A percentile compares a stretch with the other conserved stretches of the same genome.
Evolutionary conservation across 495 filamentous ascomycete genomes (phyloP).

Genomic region (Evernia prunastri): DNA sequence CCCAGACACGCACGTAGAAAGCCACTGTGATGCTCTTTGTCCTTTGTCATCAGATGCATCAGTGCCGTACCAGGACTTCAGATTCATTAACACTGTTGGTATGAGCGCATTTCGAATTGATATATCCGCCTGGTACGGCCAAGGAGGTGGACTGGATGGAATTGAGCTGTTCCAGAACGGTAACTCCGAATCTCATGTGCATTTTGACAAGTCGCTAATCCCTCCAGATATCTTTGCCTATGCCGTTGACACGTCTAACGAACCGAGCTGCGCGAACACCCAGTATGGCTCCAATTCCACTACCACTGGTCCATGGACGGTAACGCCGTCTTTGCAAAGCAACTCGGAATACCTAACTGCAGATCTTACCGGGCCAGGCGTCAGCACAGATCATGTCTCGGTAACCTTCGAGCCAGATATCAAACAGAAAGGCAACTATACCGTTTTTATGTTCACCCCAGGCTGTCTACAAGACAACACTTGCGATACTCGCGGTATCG

Average conservation of each 20-base stretch:
- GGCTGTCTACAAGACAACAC: conserved; percentile 76
- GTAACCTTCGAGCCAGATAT: conserved; percentile 80
- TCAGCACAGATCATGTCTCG: conserved; percentile 48
- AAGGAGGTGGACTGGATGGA: conserved; percentile 78
- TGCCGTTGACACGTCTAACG: conserved; percentile 81
- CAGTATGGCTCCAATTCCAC: conserved; percentile 58
- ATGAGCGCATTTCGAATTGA: conserved; percentile 87
- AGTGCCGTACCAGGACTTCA: conserved; percentile 76
- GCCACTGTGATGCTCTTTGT: conserved; percentile 68
- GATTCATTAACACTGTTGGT: conserved; percentile 77
- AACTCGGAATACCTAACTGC: conserved; percentile 72
- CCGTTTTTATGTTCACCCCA: conserved; percentile 81
- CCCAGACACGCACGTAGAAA: conserved; percentile 55
- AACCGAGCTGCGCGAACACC: conserved; percentile 69
- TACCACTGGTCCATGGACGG: conserved; percentile 65
- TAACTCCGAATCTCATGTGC: conserved; percentile 27
- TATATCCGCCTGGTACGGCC: conserved; percentile 77
- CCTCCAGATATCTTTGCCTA: conserved; percentile 68
- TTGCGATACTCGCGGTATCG: conserved; percentile 66
- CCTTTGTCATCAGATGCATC: conserved; percentile 62
- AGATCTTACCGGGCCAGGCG: conserved; percentile 45
- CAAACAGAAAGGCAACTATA: conserved; percentile 82
- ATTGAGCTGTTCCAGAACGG: conserved; percentile 83
- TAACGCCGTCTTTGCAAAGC: conserved; percentile 53
- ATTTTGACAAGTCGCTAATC: conserved; percentile 24